Evolutionary conservation across 176 grass and related monocot species (phyloP).

Genomic region (Zoysia japonica): DNA sequence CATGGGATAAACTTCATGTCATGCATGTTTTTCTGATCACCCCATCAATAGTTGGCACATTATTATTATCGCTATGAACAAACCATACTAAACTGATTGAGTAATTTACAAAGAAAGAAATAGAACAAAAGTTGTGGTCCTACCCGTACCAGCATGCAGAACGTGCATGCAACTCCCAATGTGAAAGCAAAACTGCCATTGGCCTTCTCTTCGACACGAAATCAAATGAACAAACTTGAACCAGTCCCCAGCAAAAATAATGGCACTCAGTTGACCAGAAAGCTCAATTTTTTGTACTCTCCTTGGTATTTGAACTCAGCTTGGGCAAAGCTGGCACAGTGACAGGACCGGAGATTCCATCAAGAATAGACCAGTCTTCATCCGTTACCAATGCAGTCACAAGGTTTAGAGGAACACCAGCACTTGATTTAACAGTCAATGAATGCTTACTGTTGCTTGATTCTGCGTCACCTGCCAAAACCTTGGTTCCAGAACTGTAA

Average conservation of each 20-base stretch:
- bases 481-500: conserved; percentile 21
- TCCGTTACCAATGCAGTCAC: conserved; percentile 28
- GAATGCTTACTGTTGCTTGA: conserved; percentile 39
- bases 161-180: conserved; percentile 23
- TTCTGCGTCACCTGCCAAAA: conserved; percentile 26
- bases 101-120: conserved; percentile 48
- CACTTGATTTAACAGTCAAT: conserved; percentile 39
- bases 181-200: conserved; percentile 38
- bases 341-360: conserved; percentile 10
- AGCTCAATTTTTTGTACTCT: conserved; percentile 31
- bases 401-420: conserved; percentile 35
- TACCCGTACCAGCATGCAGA: conserved; percentile 23
- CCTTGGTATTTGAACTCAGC: conserved; percentile 24
- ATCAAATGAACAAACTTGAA: conserved; percentile 28
- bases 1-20: not conserved
- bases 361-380: conserved; percentile 40
- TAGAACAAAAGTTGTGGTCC: conserved; percentile 37
- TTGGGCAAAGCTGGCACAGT: conserved; percentile 25
- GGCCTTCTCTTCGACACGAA: conserved; percentile 35
- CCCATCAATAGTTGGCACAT: conserved; percentile 4
- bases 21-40: conserved; percentile 19
- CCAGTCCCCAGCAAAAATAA: conserved; percentile 16
- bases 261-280: not conserved
- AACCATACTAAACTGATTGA: conserved; percentile 46
- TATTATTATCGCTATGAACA: conserved; percentile 36